phyloP scores from a whole-genome alignment of 1,139 yeast genomes.

The Nakaseomyces uthaithaninus region DNA sequence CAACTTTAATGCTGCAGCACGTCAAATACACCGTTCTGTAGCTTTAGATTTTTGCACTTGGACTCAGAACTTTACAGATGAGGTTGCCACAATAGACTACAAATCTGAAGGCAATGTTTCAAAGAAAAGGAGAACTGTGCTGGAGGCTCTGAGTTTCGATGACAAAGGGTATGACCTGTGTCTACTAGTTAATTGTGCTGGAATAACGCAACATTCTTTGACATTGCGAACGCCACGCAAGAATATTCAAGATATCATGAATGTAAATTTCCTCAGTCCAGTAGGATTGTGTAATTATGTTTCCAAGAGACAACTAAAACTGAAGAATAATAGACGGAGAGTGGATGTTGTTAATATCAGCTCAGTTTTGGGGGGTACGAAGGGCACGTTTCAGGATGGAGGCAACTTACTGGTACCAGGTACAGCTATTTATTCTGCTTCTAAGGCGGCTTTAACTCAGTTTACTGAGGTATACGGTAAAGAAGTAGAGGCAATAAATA shows the following conservation, averaged over 20 bases:
- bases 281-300: slow-evolving; percentile 49
- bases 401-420: slow-evolving; percentile 40
- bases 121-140: neutral
- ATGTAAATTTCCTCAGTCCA: slow-evolving; percentile 59
- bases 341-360: slow-evolving; percentile 53
- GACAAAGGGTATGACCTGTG: slow-evolving; percentile 11
- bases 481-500: slow-evolving; percentile 46
- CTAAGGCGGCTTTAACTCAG: slow-evolving; percentile 70
- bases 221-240: slow-evolving; percentile 40
- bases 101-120: slow-evolving; percentile 26
- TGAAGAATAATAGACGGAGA: slow-evolving; percentile 18
- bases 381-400: neutral
- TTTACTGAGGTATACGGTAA: slow-evolving; percentile 55
- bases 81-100: slow-evolving; percentile 10
- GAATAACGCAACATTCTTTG: slow-evolving; percentile 57
- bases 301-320: slow-evolving; percentile 41
- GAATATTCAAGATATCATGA: slow-evolving; percentile 43
- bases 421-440: slow-evolving; percentile 66
- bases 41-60: slow-evolving; percentile 43
- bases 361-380: slow-evolving; percentile 46
- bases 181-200: slow-evolving; percentile 69
- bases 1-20: slow-evolving; percentile 11
- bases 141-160: neutral
- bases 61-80: slow-evolving; percentile 16
- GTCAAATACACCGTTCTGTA: slow-evolving; percentile 44